These are phyloP conservation scores for Epichloe gansuensis DNA, from an alignment of 2,329 filamentous ascomycete species.

Conservation along the genomic window DNA sequence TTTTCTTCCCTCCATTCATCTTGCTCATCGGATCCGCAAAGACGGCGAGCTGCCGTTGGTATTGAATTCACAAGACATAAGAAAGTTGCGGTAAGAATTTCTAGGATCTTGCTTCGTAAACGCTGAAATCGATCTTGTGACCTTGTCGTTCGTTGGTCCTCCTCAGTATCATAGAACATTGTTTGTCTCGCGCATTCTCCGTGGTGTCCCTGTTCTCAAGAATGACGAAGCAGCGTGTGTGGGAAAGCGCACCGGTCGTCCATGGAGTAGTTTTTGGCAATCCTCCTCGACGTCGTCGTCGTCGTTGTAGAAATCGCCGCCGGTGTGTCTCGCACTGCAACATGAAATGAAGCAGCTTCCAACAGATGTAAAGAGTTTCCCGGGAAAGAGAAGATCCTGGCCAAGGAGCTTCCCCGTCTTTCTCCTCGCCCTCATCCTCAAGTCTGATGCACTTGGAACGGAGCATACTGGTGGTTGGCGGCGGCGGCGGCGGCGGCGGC, in stretches of 20 bases:
- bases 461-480: neutral
- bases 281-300: slow-evolving; percentile 15
- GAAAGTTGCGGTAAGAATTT: neutral
- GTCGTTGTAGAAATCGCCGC: slow-evolving; percentile 10
- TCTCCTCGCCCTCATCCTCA: slow-evolving; percentile 27
- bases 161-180: slow-evolving; percentile 16
- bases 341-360: slow-evolving; percentile 6
- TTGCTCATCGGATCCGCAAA: too few relatives aligned
- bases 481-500: neutral
- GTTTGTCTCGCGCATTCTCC: slow-evolving; percentile 25
- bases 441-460: slow-evolving; percentile 4
- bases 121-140: neutral
- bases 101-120: too few relatives aligned
- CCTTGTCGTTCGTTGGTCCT: neutral
- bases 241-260: slow-evolving; percentile 14
- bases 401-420: neutral
- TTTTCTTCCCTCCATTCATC: too few relatives aligned
- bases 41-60: neutral
- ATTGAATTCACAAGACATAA: neutral
- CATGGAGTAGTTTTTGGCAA: slow-evolving; percentile 3
- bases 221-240: slow-evolving; percentile 30
- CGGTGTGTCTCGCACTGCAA: slow-evolving; percentile 1
- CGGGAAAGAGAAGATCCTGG: neutral
- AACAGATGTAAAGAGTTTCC: neutral
- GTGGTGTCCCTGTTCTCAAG: slow-evolving; percentile 29